Evolutionary conservation across 495 filamentous ascomycete species (phyloP).

Genomic region (Penicillium angulare): DNA sequence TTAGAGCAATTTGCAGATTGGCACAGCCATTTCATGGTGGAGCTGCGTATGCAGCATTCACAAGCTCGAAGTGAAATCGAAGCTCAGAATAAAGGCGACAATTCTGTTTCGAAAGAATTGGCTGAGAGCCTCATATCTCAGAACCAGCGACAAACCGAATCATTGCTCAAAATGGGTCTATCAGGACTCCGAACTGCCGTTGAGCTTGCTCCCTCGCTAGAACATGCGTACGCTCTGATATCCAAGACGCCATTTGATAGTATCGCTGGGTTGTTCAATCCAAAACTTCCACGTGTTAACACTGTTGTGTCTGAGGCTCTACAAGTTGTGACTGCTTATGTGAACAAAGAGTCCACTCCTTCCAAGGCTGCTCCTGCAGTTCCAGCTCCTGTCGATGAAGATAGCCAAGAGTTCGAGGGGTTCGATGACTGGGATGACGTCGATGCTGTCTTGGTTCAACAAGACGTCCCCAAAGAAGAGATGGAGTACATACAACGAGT

Average conservation of each 20-base stretch:
- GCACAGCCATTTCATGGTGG: slow-evolving; percentile 58
- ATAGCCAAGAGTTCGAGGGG: slow-evolving; percentile 76
- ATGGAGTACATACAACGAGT: slow-evolving; percentile 38
- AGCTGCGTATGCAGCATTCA: slow-evolving; percentile 57
- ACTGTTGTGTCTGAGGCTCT: slow-evolving; percentile 36
- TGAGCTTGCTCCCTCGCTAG: slow-evolving; percentile 30
- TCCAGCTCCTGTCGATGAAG: slow-evolving; percentile 46
- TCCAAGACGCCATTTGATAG: slow-evolving; percentile 35
- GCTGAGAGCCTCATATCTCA: slow-evolving; percentile 55
- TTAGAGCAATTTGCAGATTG: slow-evolving; percentile 66
- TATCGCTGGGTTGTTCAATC: slow-evolving; percentile 39
- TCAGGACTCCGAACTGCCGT: slow-evolving; percentile 51
- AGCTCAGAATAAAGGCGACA: slow-evolving; percentile 45
- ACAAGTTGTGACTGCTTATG: slow-evolving; percentile 36
- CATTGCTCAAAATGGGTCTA: slow-evolving; percentile 54
- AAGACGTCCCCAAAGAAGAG: slow-evolving; percentile 22
- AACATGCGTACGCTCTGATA: slow-evolving; percentile 36
- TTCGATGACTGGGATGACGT: slow-evolving; percentile 66
- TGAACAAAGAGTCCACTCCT: slow-evolving; percentile 31
- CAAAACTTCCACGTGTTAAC: slow-evolving; percentile 34
- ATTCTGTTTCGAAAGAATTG: slow-evolving; percentile 44
- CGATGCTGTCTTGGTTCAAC: slow-evolving; percentile 46
- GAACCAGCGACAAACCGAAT: slow-evolving; percentile 64
- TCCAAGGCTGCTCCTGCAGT: not conserved
- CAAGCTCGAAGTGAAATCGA: slow-evolving; percentile 62